Evolutionary conservation across 768 basidiomycete genomes (phyloP), one percentile per base, ranked within the genome.

Genomic region (Auriscalpium orientale): DNA sequence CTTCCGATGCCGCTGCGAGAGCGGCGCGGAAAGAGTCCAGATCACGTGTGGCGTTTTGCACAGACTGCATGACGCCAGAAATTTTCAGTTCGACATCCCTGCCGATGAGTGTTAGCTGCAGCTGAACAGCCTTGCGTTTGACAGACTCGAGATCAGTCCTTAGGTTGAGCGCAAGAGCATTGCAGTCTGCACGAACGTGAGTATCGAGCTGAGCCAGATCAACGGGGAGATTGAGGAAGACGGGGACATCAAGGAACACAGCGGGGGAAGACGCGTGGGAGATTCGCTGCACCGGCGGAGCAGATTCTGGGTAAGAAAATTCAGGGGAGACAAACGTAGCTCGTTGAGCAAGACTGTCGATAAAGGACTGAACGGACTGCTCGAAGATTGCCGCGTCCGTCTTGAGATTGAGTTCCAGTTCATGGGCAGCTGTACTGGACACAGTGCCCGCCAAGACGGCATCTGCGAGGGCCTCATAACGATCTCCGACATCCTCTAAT

Each of bases 151-250:
- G 54, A 15, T 46, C 49, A 40, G 45, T 37, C 16, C 50, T 48
- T 21, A 62, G 20, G 35, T 47, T 52, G 72, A 91, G 81, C 49
- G 82, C 72, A 62, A 81, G 82, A n/a, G 79, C 69, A 66, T 92
- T 90, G 46, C 79, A 79, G 65, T 89, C 84, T 12, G 78, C 66
- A 34, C 90, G 84, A 56, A 91, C 84, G 53, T 74, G 71, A 44
- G 80, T 78, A 65, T 95, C 86, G 38, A 93, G 71, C 43, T 71
- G 69, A 38, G 74, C 59, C 36, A 83, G 70, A 55, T 87, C 81
- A 64, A 89, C 77, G 3, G 83, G 81, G 15, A 79, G 65, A 51
- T 77, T 75, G 15, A 74, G 58, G 10, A 67, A 36, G 44, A 64
- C 56, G 6, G 68, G 66, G 36, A 72, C 63, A 52, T 69, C 70